Evolutionary conservation across 2,329 filamentous ascomycete genomes (phyloP).

Genomic region (Talaromyces sp.): DNA sequence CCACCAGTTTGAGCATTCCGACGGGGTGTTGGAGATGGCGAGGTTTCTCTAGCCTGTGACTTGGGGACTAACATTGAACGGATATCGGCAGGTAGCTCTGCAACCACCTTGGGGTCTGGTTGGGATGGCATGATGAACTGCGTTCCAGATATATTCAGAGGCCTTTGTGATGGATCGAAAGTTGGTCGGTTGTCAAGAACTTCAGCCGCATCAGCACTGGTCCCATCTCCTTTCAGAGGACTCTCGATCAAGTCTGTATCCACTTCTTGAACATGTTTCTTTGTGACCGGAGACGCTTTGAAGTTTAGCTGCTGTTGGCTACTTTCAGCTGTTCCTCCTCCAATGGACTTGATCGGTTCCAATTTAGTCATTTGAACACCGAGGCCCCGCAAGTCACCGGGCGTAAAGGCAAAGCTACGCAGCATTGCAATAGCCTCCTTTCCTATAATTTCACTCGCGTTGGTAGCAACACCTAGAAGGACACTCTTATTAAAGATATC

Average conservation of each 20-base stretch:
- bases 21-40: slow-evolving; percentile 28
- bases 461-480: slow-evolving; percentile 76
- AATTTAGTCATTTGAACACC: slow-evolving; percentile 92
- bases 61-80: slow-evolving; percentile 66
- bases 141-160: slow-evolving; percentile 75
- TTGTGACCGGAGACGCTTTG: slow-evolving; percentile 39
- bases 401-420: slow-evolving; percentile 73
- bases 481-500: slow-evolving; percentile 89
- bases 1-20: slow-evolving; percentile 21
- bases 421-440: slow-evolving; percentile 84
- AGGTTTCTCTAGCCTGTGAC: slow-evolving; percentile 23
- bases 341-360: slow-evolving; percentile 63
- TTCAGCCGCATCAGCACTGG: slow-evolving; percentile 17
- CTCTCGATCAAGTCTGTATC: slow-evolving; percentile 48
- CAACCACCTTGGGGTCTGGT: slow-evolving; percentile 73
- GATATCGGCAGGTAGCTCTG: slow-evolving; percentile 79
- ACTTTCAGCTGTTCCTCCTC: slow-evolving; percentile 54
- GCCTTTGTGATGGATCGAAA: slow-evolving; percentile 47
- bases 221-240: slow-evolving; percentile 30
- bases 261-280: slow-evolving; percentile 15
- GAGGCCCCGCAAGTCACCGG: slow-evolving; percentile 86
- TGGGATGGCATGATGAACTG: slow-evolving; percentile 86
- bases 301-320: slow-evolving; percentile 79
- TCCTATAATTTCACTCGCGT: slow-evolving; percentile 63
- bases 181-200: slow-evolving; percentile 24